phyloP scores from a whole-genome alignment of 345 rosid genomes.

The Cardiospermum halicacabum region DNA sequence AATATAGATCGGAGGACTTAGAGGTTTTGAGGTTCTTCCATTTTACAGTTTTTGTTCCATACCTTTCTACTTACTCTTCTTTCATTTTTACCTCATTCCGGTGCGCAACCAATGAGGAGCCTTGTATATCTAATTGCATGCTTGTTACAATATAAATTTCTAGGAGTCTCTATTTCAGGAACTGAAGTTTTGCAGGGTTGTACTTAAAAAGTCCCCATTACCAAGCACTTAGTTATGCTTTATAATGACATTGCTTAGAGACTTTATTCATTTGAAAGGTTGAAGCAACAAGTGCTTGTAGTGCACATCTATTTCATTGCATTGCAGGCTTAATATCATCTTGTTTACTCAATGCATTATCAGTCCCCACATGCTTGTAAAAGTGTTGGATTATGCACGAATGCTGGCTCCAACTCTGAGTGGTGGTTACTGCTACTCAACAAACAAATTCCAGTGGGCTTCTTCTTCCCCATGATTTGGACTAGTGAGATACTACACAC shows the following conservation, averaged over 20 bases:
- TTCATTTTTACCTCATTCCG: neutral
- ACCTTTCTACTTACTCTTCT: neutral
- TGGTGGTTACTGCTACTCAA: slow-evolving; percentile 9
- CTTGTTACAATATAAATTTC: neutral
- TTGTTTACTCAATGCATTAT: slow-evolving; percentile 13
- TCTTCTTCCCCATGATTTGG: slow-evolving; percentile 21
- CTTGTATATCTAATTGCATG: slow-evolving; percentile 4
- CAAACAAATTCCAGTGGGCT: slow-evolving; percentile 19
- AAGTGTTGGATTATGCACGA: slow-evolving; percentile 2
- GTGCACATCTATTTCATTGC: slow-evolving; percentile 8
- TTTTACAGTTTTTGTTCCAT: slow-evolving; percentile 10
- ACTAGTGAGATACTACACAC: slow-evolving; percentile 11
- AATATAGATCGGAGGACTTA: slow-evolving; percentile 16
- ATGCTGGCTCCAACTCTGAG: slow-evolving; percentile 18
- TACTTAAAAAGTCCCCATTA: neutral
- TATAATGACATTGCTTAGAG: neutral
- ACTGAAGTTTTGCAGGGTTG: slow-evolving; percentile 4
- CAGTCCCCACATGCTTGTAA: slow-evolving; percentile 14
- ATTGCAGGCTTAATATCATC: slow-evolving; percentile 8
- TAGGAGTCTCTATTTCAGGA: neutral
- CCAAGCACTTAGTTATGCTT: neutral
- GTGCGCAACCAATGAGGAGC: neutral
- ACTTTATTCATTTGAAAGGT: neutral
- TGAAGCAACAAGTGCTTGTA: neutral
- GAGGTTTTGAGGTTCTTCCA: slow-evolving; percentile 12